phyloP scores from a whole-genome alignment of 2,329 filamentous ascomycete species.

The Periconia sp. region DNA sequence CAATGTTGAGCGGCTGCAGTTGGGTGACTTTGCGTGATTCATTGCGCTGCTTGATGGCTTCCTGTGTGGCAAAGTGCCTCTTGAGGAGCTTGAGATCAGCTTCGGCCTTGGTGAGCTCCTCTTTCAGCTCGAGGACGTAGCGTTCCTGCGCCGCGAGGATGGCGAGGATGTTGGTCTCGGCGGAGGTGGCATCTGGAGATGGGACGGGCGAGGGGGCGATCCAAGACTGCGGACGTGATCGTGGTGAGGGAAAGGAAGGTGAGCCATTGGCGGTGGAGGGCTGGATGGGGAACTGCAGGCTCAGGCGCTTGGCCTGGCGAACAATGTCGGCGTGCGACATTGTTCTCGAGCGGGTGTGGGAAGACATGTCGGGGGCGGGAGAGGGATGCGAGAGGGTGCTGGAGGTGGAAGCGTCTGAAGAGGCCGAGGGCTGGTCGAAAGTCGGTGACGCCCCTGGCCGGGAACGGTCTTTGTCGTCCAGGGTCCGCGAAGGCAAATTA shows the following conservation, averaged over 20 bases:
- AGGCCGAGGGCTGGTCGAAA: conserved; percentile 14
- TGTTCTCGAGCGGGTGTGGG: conserved; percentile 42
- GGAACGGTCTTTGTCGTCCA: conserved; percentile 31
- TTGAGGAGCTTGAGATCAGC: conserved; percentile 77
- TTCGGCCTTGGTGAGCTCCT: conserved; percentile 87
- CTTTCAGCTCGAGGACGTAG: conserved; percentile 85
- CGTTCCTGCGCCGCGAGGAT: conserved; percentile 92
- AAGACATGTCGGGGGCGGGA: conserved; percentile 24
- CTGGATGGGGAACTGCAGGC: conserved; percentile 57
- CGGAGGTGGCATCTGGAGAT: conserved; percentile 30
- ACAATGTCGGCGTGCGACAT: conserved; percentile 43
- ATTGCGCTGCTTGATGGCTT: conserved; percentile 76
- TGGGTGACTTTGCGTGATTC: conserved; percentile 64
- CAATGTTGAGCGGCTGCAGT: conserved; percentile 62
- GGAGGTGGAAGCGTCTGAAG: conserved; percentile 14
- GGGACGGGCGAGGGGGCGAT: conserved; percentile 37
- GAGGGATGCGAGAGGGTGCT: conserved; percentile 26
- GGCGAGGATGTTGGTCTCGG: conserved; percentile 69
- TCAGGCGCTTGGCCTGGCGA: conserved; percentile 53
- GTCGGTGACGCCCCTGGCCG: conserved; percentile 23
- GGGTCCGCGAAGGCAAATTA: conserved; percentile 27
- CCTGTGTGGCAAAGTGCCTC: conserved; percentile 79
- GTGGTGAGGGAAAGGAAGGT: conserved; percentile 32
- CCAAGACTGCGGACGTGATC: conserved; percentile 48
- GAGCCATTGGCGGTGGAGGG: conserved; percentile 42